Evolutionary conservation across 83 land plant species (phyloP), one percentile per base, ranked within the genome.

Genomic region (Diphasiastrum complanatum): DNA sequence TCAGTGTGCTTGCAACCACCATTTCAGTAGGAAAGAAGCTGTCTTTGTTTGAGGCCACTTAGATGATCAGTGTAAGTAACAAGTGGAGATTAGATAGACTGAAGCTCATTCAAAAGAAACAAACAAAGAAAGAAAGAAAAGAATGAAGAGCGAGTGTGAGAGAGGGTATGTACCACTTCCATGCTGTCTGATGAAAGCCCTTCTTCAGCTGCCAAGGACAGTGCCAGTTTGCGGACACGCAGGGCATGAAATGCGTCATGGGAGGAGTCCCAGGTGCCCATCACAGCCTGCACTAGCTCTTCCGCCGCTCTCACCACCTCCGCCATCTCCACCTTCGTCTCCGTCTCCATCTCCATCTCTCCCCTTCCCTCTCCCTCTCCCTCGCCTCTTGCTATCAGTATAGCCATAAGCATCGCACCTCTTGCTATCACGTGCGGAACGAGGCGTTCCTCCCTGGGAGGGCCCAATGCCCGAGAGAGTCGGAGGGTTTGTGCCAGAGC

Each of bases 191-290:
- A 26, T 6, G 67, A 52, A 22, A 76, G 63, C 14, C 75, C 76
- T 58, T 93, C 86, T 40, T 89, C 96, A 2, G 43, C 16, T 24
- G 88, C 98, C 24, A 93, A 78, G 20, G 95, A 79, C 61, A 88
- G 86, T 0, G 98, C 98, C 5, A 93, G 80, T 48, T 83, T 84
- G 14, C 88, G 81, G 32, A 93, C 96, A 23, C 98, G 73, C 68
- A 86, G 68, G 3, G 82, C 96, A 65, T 93, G 98, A 14, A 82
- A 75, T 6, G 91, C 80, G 34, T 93, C 96, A 74, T 93, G 98
- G 1, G 96, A 93, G 0, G 96, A 82, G 64, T 93, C 98, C 76
- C 85, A 79, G 4, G 75, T 72, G 24, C 71, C 67, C 98, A 92
- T 92, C 45, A 76, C 60, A 20, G 30, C 28, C 67, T 75, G 69